Evolutionary conservation across 2,329 filamentous ascomycete genomes (phyloP).

Genomic region (Aquanectria penicillioides): DNA sequence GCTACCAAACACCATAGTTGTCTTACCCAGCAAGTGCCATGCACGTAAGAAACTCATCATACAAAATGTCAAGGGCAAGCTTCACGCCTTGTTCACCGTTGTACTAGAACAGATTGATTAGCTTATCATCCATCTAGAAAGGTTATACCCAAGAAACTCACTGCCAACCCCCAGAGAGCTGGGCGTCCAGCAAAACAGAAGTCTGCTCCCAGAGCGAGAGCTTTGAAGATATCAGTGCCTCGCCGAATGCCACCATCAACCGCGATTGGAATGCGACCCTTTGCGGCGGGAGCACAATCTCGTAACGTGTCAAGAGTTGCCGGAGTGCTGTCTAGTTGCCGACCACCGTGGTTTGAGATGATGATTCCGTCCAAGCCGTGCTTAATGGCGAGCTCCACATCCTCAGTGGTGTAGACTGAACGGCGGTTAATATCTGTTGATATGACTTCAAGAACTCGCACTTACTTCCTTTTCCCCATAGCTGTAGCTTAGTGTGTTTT

Average conservation of each 20-base stretch:
- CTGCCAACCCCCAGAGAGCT: slow-evolving; percentile 27
- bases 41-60: slow-evolving; percentile 22
- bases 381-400: slow-evolving; percentile 42
- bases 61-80: slow-evolving; percentile 20
- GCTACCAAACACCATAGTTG: too few relatives aligned
- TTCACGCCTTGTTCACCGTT: slow-evolving; percentile 21
- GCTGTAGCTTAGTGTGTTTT: slow-evolving; percentile 22
- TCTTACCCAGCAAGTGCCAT: slow-evolving; percentile 24
- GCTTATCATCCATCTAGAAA: accelerated
- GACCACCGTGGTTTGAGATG: slow-evolving; percentile 48
- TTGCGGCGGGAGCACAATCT: slow-evolving; percentile 41
- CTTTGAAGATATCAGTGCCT: slow-evolving; percentile 48
- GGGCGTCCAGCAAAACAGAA: slow-evolving; percentile 26
- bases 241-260: slow-evolving; percentile 49
- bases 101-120: not conserved
- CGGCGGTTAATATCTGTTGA: not conserved
- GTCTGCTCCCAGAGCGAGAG: slow-evolving; percentile 47
- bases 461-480: slow-evolving; percentile 27
- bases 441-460: not conserved
- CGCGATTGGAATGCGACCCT: slow-evolving; percentile 37
- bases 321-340: slow-evolving; percentile 46
- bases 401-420: slow-evolving; percentile 44
- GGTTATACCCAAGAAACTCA: not conserved
- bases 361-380: slow-evolving; percentile 44
- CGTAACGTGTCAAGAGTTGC: slow-evolving; percentile 44